phyloP scores from a whole-genome alignment of 2,329 filamentous ascomycete genomes.

The Neobulgaria alba region DNA sequence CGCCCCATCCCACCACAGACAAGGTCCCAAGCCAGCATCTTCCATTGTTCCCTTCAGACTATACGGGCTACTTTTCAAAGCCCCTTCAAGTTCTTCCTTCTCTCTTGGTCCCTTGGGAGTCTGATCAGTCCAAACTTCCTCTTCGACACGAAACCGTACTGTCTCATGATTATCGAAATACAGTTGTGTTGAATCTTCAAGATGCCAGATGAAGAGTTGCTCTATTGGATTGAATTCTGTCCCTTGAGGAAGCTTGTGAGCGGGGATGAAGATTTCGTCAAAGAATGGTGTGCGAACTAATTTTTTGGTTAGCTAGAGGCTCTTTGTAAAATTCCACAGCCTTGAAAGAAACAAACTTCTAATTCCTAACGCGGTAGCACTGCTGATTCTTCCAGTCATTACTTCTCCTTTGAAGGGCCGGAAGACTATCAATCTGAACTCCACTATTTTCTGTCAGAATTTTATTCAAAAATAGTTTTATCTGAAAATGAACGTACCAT shows the following conservation, averaged over 20 bases:
- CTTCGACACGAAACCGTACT: constrained; percentile 76
- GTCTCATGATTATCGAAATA: constrained; percentile 88
- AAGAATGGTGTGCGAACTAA: constrained; percentile 84
- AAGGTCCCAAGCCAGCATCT: constrained; percentile 51
- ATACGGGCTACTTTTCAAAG: constrained; percentile 57
- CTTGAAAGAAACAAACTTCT: constrained; percentile 40
- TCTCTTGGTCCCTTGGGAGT: constrained; percentile 60
- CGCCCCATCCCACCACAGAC: constrained; percentile 51
- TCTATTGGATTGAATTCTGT: constrained; percentile 48
- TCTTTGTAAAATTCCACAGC: background rate
- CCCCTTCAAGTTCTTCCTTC: constrained; percentile 47
- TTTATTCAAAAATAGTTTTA: background rate
- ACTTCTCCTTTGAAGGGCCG: constrained; percentile 94
- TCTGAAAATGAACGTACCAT: constrained; percentile 50
- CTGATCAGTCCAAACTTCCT: constrained; percentile 88
- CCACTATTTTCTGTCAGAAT: constrained; percentile 48
- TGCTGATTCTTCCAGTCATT: constrained; percentile 74
- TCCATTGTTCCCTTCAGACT: constrained; percentile 58
- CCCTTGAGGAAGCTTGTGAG: constrained; percentile 64
- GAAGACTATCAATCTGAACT: constrained; percentile 90
- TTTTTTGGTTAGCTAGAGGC: background rate
- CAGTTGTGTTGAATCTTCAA: constrained; percentile 60
- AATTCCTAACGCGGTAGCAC: constrained; percentile 63
- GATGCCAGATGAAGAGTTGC: constrained; percentile 68
- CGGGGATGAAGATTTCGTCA: constrained; percentile 78